phyloP scores from a whole-genome alignment of 495 filamentous ascomycete species.

The Saxispiralis lemnorum region DNA sequence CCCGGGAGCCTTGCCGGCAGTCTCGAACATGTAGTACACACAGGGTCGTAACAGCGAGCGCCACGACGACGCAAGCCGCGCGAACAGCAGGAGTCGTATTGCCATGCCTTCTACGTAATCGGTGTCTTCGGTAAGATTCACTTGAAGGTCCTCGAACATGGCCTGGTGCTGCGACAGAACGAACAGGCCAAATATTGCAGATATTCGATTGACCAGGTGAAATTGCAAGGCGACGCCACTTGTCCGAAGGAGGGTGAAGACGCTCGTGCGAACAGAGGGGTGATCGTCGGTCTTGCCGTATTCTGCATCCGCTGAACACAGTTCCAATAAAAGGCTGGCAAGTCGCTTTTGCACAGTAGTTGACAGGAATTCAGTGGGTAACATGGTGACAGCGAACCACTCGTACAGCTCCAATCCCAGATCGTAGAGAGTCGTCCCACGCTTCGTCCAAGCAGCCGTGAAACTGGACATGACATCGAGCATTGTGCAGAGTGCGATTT shows the following conservation, averaged over 20 bases:
- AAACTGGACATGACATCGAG: constrained; percentile 54
- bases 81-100: constrained; percentile 57
- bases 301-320: constrained; percentile 45
- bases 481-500: constrained; percentile 51
- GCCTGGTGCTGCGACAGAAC: constrained; percentile 61
- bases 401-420: constrained; percentile 58
- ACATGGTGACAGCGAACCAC: constrained; percentile 49
- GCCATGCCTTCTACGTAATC: constrained; percentile 70
- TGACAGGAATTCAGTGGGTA: constrained; percentile 49
- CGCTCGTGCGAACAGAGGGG: constrained; percentile 52
- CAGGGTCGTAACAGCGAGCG: constrained; percentile 62
- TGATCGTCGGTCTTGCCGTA: constrained; percentile 37
- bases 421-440: constrained; percentile 37
- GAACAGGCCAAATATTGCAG: constrained; percentile 64
- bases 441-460: constrained; percentile 43
- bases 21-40: constrained; percentile 87
- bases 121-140: constrained; percentile 50
- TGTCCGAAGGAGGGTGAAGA: constrained; percentile 52
- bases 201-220: constrained; percentile 45
- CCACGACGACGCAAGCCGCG: constrained; percentile 60
- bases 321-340: constrained; percentile 44
- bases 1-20: constrained; percentile 46
- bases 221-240: constrained; percentile 60
- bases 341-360: constrained; percentile 47
- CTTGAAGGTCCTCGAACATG: constrained; percentile 61